A percentile compares a stretch with the other conserved stretches of the same genome.
Evolutionary conservation across 1,284 basidiomycete species (phyloP).

Genomic region (Irpex lacteus): DNA sequence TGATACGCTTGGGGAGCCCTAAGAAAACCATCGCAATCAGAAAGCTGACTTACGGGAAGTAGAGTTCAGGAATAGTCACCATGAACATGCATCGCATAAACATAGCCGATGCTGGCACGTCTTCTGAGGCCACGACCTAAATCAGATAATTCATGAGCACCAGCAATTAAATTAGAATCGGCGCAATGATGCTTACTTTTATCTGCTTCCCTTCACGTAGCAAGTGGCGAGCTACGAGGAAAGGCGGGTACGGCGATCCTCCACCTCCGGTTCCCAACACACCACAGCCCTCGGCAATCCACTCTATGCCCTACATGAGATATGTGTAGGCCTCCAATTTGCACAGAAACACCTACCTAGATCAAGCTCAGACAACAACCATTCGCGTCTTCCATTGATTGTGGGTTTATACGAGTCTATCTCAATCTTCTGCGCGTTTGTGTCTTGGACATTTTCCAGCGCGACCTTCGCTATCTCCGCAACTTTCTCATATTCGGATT

Average conservation of each 20-base stretch:
- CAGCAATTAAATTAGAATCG: too few relatives aligned
- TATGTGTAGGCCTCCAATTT: background rate
- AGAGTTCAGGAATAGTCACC: constrained; percentile 30
- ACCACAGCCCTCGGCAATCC: constrained; percentile 53
- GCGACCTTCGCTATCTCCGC: constrained; percentile 5
- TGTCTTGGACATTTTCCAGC: background rate
- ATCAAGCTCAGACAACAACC: constrained; percentile 34
- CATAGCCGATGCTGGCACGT: constrained; percentile 23
- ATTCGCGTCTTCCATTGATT: constrained; percentile 27
- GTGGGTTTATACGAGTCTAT: constrained; percentile 30
- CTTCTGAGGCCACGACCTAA: constrained; percentile 28
- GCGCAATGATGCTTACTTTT: constrained; percentile 25
- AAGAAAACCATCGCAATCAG: background rate
- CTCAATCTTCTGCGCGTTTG: constrained; percentile 15
- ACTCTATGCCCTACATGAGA: constrained; percentile 29
- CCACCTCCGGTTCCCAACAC: constrained; percentile 54
- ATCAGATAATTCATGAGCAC: background rate
- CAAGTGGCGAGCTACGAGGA: constrained; percentile 45
- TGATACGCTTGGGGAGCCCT: constrained; percentile 48
- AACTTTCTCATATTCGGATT: constrained; percentile 8
- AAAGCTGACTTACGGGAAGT: background rate
- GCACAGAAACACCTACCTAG: constrained; percentile 21
- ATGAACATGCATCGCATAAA: constrained; percentile 37
- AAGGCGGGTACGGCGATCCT: constrained; percentile 48
- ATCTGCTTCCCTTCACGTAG: constrained; percentile 43